These are phyloP conservation scores for Ambrosia hybrid DNA, from an alignment of 140 eudicot species.

Conservation along the genomic window DNA sequence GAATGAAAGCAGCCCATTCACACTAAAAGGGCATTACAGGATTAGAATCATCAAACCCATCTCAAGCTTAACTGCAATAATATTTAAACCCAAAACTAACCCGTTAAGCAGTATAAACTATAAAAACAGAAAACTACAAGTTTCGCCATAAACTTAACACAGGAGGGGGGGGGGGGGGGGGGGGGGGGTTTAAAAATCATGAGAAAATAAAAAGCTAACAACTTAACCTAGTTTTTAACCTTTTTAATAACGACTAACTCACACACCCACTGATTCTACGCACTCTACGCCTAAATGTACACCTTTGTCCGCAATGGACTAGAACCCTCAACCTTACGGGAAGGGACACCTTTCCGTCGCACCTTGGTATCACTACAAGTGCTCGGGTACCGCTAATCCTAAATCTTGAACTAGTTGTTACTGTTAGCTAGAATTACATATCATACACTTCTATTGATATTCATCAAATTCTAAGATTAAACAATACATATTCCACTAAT, in stretches of 20 bases:
- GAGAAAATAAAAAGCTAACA: too few relatives aligned
- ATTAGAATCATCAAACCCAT: conserved; percentile 43
- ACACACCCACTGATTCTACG: too few relatives aligned
- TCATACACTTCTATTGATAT: neutral
- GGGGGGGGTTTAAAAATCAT: too few relatives aligned
- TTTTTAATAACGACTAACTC: neutral
- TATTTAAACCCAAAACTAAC: conserved; percentile 34
- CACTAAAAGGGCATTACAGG: conserved; percentile 25
- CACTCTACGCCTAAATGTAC: too few relatives aligned
- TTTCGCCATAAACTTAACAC: conserved; percentile 5
- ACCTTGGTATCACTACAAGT: too few relatives aligned
- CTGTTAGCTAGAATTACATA: neutral
- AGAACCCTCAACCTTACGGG: too few relatives aligned
- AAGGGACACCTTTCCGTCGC: too few relatives aligned
- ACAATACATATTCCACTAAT: neutral
- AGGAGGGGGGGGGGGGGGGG: too few relatives aligned
- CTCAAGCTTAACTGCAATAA: conserved; percentile 47
- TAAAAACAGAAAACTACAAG: neutral
- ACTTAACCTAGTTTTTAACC: too few relatives aligned
- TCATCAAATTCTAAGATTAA: neutral
- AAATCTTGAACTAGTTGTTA: too few relatives aligned
- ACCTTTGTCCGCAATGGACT: too few relatives aligned
- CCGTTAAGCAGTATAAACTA: conserved; percentile 12
- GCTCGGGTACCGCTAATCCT: too few relatives aligned
- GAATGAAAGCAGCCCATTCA: conserved; percentile 91